Percentiles rank a stretch among this genome's conserved stretches.
Conservation (phyloP, 148 eudicot genomes). For the Diospyros lotus region DNA sequence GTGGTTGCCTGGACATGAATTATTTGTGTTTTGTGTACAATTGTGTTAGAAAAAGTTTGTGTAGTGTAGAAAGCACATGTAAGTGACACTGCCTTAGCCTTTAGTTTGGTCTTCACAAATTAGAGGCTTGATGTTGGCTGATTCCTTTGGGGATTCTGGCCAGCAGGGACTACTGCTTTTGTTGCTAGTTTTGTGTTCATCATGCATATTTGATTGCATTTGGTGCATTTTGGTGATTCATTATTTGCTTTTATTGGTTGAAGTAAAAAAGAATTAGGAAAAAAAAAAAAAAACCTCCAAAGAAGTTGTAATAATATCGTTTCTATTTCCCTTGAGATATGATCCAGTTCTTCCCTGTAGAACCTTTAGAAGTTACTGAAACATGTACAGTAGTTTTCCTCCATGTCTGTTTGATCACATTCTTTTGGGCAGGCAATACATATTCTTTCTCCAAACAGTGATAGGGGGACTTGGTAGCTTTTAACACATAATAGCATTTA, state of each 20-base stretch:
- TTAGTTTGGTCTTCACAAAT: background rate
- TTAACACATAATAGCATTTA: background rate
- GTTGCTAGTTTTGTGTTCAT: background rate
- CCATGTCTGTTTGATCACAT: background rate
- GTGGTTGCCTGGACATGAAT: background rate
- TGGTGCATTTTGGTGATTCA: background rate
- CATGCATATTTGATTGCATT: background rate
- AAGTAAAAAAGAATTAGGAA: background rate
- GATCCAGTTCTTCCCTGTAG: background rate
- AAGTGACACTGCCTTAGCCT: background rate
- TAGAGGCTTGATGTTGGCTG: background rate
- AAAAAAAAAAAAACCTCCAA: background rate
- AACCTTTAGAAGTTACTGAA: background rate
- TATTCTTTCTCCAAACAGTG: background rate
- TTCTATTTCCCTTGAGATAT: background rate
- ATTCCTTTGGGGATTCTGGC: background rate
- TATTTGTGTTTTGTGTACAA: background rate
- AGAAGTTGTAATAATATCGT: background rate
- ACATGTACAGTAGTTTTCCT: background rate
- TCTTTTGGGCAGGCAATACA: background rate
- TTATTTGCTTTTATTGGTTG: background rate
- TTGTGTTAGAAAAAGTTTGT: background rate
- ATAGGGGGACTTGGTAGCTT: background rate
- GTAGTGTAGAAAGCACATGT: background rate
- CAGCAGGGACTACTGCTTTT: background rate